phyloP scores from a whole-genome alignment of 306 rosid species.

The Prinsepia uniflora region DNA sequence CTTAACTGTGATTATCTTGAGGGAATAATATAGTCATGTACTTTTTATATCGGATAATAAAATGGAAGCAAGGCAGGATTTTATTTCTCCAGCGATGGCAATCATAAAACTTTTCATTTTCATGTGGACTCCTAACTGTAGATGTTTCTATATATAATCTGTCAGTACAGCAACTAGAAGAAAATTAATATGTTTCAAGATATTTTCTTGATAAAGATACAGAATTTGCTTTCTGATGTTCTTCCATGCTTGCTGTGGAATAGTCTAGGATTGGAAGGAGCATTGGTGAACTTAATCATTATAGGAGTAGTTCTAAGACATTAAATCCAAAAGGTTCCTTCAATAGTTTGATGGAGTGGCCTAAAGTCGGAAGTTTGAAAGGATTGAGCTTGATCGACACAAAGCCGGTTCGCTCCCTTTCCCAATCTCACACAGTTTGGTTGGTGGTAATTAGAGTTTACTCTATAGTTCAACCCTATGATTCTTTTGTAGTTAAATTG shows the following conservation, averaged over 20 bases:
- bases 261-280: not conserved
- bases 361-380: not conserved
- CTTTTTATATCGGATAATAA: not conserved
- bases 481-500: not conserved
- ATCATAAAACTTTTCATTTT: not conserved
- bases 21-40: not conserved
- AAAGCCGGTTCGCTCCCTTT: not conserved
- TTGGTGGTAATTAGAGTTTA: not conserved
- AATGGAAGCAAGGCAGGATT: conserved; percentile 5
- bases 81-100: not conserved
- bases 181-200: not conserved
- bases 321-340: not conserved
- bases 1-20: not conserved
- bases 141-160: not conserved
- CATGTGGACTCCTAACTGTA: not conserved
- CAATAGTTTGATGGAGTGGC: not conserved
- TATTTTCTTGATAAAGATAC: not conserved
- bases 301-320: not conserved
- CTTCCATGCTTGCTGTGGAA: not conserved
- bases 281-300: not conserved
- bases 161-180: not conserved
- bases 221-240: not conserved
- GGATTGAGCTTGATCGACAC: not conserved
- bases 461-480: not conserved
- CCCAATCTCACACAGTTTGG: not conserved